These are phyloP conservation scores for Entomortierella parvispora DNA, from an alignment of 192 early-diverging fungal genomes.

Conservation along the genomic window DNA sequence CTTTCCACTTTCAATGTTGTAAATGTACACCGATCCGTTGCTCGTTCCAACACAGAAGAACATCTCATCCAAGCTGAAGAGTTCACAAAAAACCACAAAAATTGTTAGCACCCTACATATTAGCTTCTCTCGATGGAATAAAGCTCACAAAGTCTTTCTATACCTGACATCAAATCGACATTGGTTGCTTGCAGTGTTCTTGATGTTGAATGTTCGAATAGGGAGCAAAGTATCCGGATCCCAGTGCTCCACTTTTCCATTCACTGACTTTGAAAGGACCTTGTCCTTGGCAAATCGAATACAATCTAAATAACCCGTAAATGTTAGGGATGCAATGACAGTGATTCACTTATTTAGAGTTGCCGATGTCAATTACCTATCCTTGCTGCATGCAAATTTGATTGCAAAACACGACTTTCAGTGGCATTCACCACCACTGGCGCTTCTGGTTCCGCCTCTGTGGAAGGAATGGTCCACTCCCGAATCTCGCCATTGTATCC, in stretches of 20 bases:
- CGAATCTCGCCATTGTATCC: slow-evolving; percentile 55
- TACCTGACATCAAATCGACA: slow-evolving; percentile 59
- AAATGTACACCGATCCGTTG: slow-evolving; percentile 77
- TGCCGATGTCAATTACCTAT: slow-evolving; percentile 51
- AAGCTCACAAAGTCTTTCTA: no score
- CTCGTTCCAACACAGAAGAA: slow-evolving; percentile 82
- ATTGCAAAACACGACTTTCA: slow-evolving; percentile 44
- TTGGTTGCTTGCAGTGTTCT: slow-evolving; percentile 51
- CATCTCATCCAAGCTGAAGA: slow-evolving; percentile 73
- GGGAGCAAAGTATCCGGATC: slow-evolving; percentile 61
- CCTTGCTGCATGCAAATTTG: slow-evolving; percentile 44
- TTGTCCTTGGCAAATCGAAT: slow-evolving; percentile 75
- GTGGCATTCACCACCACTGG: slow-evolving; percentile 24
- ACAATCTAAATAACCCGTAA: slow-evolving; percentile 78
- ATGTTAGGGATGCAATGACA: no score
- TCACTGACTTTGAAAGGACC: slow-evolving; percentile 75
- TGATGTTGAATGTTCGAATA: slow-evolving; percentile 56
- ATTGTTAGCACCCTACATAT: background rate
- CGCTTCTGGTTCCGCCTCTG: slow-evolving; percentile 20
- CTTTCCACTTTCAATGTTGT: slow-evolving; percentile 74
- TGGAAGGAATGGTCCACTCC: slow-evolving; percentile 42
- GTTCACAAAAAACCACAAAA: slow-evolving; percentile 23
- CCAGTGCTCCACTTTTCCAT: slow-evolving; percentile 84
- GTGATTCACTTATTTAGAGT: no score
- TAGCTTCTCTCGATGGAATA: no score